Conservation (phyloP, 306 rosid species). For the Fagus crenata region DNA sequence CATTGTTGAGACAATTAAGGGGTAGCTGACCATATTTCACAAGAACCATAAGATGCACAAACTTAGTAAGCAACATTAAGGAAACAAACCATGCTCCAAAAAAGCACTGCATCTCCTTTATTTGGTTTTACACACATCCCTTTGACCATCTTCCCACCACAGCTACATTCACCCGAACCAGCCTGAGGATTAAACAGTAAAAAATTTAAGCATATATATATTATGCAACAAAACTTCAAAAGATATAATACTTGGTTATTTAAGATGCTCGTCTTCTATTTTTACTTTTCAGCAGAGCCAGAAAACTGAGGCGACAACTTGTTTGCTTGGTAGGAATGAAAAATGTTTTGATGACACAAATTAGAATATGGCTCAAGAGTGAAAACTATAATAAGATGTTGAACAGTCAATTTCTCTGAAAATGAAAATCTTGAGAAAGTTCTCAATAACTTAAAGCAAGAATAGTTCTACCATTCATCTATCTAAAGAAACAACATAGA, state of each 20-base stretch:
- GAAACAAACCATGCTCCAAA: slow-evolving; percentile 96
- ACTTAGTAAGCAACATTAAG: slow-evolving; percentile 21
- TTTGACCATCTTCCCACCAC: slow-evolving; percentile 68
- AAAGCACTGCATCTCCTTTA: slow-evolving; percentile 92
- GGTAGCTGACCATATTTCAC: slow-evolving; percentile 12
- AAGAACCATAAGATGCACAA: slow-evolving; percentile 1
- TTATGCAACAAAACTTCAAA: neutral
- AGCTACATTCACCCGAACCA: slow-evolving; percentile 86
- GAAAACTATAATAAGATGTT: neutral
- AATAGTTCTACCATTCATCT: neutral
- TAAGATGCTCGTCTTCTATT: neutral
- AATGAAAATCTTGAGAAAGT: neutral
- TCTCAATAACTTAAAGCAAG: neutral
- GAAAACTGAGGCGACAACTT: neutral
- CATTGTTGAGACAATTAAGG: neutral
- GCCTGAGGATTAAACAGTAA: slow-evolving; percentile 49
- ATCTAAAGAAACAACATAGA: slow-evolving; percentile 19
- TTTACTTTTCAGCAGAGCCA: neutral
- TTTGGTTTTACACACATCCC: slow-evolving; percentile 78
- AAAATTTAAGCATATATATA: neutral
- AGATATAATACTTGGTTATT: neutral
- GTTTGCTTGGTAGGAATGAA: neutral
- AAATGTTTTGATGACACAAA: neutral
- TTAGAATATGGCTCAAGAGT: neutral
- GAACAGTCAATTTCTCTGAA: neutral